Evolutionary conservation across 495 filamentous ascomycete species (phyloP).

Genomic region (Aspergillus hancockii): DNA sequence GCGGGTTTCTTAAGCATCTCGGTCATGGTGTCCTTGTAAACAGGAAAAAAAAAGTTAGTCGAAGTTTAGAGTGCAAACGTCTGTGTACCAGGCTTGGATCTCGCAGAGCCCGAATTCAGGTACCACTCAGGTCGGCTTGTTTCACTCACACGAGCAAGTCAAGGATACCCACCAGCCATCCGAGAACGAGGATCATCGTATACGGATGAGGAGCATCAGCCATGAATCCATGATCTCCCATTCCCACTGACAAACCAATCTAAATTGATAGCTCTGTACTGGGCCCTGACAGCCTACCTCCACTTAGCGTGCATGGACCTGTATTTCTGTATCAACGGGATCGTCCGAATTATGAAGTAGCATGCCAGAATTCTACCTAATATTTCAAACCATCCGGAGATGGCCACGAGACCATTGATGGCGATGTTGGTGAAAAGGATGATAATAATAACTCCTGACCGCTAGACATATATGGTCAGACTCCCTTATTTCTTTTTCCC

Average conservation of each 20-base stretch:
- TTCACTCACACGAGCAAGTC: constrained; percentile 22
- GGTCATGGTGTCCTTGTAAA: background rate
- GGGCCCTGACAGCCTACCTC: constrained; percentile 20
- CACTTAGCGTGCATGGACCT: constrained; percentile 17
- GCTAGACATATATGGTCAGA: background rate
- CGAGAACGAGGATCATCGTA: constrained; percentile 3
- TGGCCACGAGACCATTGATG: background rate
- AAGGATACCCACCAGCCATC: constrained; percentile 1
- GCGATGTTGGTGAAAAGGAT: background rate
- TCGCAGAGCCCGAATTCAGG: constrained; percentile 21
- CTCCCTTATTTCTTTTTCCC: background rate
- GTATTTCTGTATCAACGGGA: constrained; percentile 16
- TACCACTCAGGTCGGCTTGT: constrained; percentile 18
- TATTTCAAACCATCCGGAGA: background rate
- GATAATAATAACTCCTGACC: background rate
- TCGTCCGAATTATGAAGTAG: constrained; percentile 10
- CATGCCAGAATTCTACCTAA: background rate
- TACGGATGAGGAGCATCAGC: constrained; percentile 8
- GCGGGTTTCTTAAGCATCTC: background rate
- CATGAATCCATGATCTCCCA: constrained; percentile 5
- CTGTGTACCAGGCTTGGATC: constrained; percentile 16
- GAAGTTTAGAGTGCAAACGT: constrained; percentile 14
- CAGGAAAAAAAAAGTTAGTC: constrained; percentile 8
- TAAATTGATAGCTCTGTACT: background rate
- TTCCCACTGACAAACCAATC: constrained; percentile 7